Conservation (phyloP, 2,329 filamentous ascomycete species). For the Corniculantispora saksenae region DNA sequence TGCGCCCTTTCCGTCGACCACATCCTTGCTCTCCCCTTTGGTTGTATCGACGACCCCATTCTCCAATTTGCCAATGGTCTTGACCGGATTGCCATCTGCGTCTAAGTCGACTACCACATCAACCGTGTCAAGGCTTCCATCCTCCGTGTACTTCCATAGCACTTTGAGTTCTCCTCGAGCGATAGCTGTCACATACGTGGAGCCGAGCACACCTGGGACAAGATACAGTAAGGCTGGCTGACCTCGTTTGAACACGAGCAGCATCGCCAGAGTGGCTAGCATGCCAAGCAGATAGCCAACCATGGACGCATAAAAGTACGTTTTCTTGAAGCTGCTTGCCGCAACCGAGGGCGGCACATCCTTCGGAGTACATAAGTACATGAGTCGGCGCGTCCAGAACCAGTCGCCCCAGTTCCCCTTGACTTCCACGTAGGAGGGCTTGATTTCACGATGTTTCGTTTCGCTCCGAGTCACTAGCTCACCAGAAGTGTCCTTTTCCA, state of each 20-base stretch:
- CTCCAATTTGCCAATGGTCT: slow-evolving; percentile 39
- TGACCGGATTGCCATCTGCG: slow-evolving; percentile 46
- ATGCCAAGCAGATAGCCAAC: slow-evolving; percentile 78
- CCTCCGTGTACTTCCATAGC: slow-evolving; percentile 84
- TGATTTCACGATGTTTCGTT: slow-evolving; percentile 48
- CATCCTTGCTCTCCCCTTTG: slow-evolving; percentile 29
- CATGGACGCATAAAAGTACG: slow-evolving; percentile 80
- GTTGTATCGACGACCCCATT: slow-evolving; percentile 40
- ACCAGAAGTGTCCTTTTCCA: slow-evolving; percentile 37
- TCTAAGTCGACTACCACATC: slow-evolving; percentile 60
- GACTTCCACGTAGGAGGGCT: slow-evolving; percentile 56
- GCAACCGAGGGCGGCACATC: slow-evolving; percentile 34
- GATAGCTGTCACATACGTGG: slow-evolving; percentile 73
- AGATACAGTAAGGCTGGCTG: slow-evolving; percentile 92
- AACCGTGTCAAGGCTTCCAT: slow-evolving; percentile 56
- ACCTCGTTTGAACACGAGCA: slow-evolving; percentile 76
- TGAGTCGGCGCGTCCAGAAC: slow-evolving; percentile 65
- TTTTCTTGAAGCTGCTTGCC: slow-evolving; percentile 68
- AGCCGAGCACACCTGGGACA: slow-evolving; percentile 78
- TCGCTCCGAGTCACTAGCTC: slow-evolving; percentile 38
- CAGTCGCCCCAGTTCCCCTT: slow-evolving; percentile 80
- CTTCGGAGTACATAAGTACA: slow-evolving; percentile 29
- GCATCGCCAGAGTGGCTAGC: slow-evolving; percentile 71
- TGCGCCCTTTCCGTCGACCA: slow-evolving; percentile 19
- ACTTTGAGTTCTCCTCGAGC: slow-evolving; percentile 68